Conservation (phyloP, 148 eudicot genomes). For the Silene latifolia region DNA sequence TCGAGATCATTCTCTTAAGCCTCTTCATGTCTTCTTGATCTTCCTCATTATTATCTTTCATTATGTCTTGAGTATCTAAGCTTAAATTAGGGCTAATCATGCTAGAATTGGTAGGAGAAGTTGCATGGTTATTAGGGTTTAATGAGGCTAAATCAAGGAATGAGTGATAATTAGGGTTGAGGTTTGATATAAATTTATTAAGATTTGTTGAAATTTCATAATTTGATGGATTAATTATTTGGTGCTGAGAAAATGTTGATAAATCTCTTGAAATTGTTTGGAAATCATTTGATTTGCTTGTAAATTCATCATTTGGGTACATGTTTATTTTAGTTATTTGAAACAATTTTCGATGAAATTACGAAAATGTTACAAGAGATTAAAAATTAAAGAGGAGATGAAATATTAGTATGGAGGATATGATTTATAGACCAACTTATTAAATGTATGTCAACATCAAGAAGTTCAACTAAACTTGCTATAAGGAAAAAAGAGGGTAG, state of each 20-base stretch:
- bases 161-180: slow-evolving; percentile 18
- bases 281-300: slow-evolving; percentile 7
- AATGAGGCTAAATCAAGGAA: slow-evolving; percentile 26
- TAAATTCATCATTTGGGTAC: slow-evolving; percentile 18
- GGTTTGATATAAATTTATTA: slow-evolving; percentile 23
- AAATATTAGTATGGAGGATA: not conserved
- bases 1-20: slow-evolving; percentile 34
- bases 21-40: slow-evolving; percentile 31
- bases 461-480: slow-evolving; percentile 13
- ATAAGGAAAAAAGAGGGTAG: not conserved
- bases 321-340: slow-evolving; percentile 9
- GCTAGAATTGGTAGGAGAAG: slow-evolving; percentile 10
- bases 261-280: not conserved
- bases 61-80: not conserved
- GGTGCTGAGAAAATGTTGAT: slow-evolving; percentile 13
- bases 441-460: slow-evolving; percentile 19
- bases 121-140: slow-evolving; percentile 25
- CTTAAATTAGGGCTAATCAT: not conserved
- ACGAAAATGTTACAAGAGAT: not conserved
- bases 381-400: not conserved
- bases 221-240: slow-evolving; percentile 15
- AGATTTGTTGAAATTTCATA: slow-evolving; percentile 20
- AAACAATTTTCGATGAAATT: not conserved
- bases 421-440: slow-evolving; percentile 18
- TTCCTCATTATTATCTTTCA: slow-evolving; percentile 15